Evolutionary conservation across 257 asterid species (phyloP), one percentile per base, ranked within the genome.

Genomic region (Paulownia fortunei): DNA sequence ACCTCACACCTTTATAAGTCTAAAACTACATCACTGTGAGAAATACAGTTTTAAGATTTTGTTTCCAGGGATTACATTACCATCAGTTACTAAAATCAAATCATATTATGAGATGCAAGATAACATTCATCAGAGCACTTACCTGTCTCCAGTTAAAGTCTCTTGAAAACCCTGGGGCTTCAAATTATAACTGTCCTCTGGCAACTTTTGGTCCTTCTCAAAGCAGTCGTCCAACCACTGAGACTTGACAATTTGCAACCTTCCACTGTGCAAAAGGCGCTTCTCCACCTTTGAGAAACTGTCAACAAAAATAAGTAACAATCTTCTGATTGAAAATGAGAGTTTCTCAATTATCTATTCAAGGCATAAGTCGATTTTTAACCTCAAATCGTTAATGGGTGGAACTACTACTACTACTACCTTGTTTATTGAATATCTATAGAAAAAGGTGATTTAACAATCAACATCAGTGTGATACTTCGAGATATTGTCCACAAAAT

Each of bases 211-310:
- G 55, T 86, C 76, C 86, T 75, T 84, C 78, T 84, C 86, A 34
- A 89, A 76, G 85, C 89, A 90, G 73, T 90, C 96, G 56, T 91
- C 99, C 88, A 95, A 81, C 99, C 97, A 95, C 63, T 82, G 89
- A 32, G 96, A 90, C 66, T 83, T 75, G 5, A 93, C 94, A 62
- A 95, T 81, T 47, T 89, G 93, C 84, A 93, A 82, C 51, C 87
- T 81, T 82, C 71, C 81, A 64, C 86, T 72, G 76, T 49, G 80
- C 82, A 92, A 64, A 78, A 87, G 78, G 59, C 23, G 86, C 78
- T 80, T 88, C 76, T 92, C 91, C 30, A 70, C 80, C 85, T 61
- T 88, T 26, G 97, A 76, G 81, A 95, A 90, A 85, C 99, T 95
- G 93, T 51, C 64, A 58, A 39, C 18, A 73, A 76, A 65, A 82